A percentile compares a stretch with the other conserved stretches of the same genome.
Conservation (phyloP, 108 stramenopile species). For the Nannochloropsis gaditana region DNA sequence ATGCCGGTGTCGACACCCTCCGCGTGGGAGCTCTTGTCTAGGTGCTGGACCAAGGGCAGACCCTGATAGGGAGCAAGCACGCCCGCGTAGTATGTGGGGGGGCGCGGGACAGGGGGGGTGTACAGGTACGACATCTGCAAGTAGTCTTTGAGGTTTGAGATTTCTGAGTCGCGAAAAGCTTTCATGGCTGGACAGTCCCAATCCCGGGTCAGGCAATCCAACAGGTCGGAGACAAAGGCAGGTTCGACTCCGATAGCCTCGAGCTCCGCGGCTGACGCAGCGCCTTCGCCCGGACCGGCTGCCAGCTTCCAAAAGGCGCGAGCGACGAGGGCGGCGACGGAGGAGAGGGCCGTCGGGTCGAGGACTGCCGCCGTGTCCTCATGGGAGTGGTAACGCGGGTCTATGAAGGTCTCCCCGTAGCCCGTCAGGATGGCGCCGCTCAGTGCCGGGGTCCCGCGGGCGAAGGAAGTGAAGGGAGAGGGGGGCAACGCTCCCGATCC, state of each 20-base stretch:
- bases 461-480: background rate
- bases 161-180: background rate
- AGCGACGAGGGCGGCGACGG: background rate
- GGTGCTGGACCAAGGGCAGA: background rate
- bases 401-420: background rate
- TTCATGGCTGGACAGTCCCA: slow-evolving; percentile 3
- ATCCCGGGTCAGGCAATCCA: background rate
- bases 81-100: background rate
- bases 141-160: background rate
- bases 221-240: background rate
- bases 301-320: background rate
- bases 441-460: background rate
- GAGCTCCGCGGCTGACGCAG: background rate
- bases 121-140: background rate
- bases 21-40: background rate
- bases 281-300: background rate
- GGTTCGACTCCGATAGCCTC: background rate
- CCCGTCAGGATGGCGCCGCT: background rate
- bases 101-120: background rate
- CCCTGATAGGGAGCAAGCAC: background rate
- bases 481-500: background rate
- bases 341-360: background rate
- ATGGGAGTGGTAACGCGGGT: slow-evolving; percentile 1
- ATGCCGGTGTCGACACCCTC: background rate
- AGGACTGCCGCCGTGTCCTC: background rate